Evolutionary conservation across 148 eudicot species (phyloP).

Genomic region (Rhododendron williamsianum): DNA sequence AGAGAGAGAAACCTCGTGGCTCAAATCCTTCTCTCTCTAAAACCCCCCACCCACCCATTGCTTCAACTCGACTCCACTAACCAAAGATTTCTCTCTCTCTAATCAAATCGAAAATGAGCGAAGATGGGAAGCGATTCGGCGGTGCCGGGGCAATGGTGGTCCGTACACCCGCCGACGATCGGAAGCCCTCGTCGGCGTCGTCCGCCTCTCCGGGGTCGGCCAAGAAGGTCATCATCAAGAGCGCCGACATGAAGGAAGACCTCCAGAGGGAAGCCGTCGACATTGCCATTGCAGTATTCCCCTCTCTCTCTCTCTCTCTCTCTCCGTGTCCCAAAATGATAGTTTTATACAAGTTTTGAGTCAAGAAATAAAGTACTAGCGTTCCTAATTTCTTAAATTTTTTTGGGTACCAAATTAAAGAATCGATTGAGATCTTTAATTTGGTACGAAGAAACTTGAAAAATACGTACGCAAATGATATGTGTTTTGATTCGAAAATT

Average conservation of each 20-base stretch:
- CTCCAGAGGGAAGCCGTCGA: conserved; percentile 83
- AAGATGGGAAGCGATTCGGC: conserved; percentile 12
- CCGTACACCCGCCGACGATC: conserved; percentile 35
- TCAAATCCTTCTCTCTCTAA: not conserved
- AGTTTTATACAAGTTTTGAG: not conserved
- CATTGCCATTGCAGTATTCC: conserved; percentile 46
- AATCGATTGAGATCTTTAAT: not conserved
- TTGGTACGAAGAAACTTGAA: not conserved
- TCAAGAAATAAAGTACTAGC: not conserved
- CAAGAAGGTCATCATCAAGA: conserved; percentile 61
- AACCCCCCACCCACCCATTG: not conserved
- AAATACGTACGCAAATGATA: no score
- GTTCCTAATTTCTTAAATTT: not conserved
- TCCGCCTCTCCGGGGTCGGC: conserved; percentile 14
- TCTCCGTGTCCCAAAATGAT: not conserved
- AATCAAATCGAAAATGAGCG: conserved; percentile 12
- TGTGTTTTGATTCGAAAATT: no score
- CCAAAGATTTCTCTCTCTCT: not conserved
- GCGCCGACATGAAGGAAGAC: conserved; percentile 83
- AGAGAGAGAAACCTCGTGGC: not conserved
- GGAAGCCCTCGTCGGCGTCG: conserved; percentile 38
- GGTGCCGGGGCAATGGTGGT: conserved; percentile 13
- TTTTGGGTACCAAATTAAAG: no score
- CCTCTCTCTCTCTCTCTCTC: conserved; percentile 5
- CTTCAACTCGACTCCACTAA: not conserved